phyloP scores from a whole-genome alignment of 345 rosid genomes.

The Cardamine resedifolia region DNA sequence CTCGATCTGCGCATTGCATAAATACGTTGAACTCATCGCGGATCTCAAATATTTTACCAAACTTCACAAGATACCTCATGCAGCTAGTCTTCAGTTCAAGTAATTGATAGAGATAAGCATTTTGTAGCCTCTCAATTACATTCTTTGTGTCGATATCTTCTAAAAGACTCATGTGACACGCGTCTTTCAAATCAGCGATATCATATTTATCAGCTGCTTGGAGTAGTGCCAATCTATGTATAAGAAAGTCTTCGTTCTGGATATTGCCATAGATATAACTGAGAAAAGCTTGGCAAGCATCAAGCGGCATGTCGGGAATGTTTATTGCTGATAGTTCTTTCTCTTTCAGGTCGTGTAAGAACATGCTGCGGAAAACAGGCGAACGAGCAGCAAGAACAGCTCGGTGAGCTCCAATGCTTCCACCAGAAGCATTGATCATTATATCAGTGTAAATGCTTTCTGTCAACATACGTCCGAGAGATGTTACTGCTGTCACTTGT shows the following conservation, averaged over 20 bases:
- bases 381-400: conserved; percentile 91
- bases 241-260: conserved; percentile 62
- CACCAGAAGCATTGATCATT: conserved; percentile 64
- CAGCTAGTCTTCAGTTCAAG: conserved; percentile 74
- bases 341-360: conserved; percentile 84
- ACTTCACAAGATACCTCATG: conserved; percentile 87
- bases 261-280: conserved; percentile 80
- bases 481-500: conserved; percentile 56
- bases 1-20: conserved; percentile 78
- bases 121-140: conserved; percentile 88
- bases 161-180: conserved; percentile 76
- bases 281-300: conserved; percentile 78
- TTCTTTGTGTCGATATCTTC: conserved; percentile 83
- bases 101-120: conserved; percentile 61
- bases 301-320: conserved; percentile 78
- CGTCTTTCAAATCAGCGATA: conserved; percentile 73
- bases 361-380: conserved; percentile 89
- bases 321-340: conserved; percentile 73
- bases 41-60: conserved; percentile 87
- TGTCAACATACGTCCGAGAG: conserved; percentile 76
- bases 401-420: conserved; percentile 88
- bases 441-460: conserved; percentile 87
- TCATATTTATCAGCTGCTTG: conserved; percentile 89
- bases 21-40: conserved; percentile 72
- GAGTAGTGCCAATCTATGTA: conserved; percentile 72